These are phyloP conservation scores for Psilocybe cubensis DNA, from an alignment of 768 basidiomycete species.

Conservation along the genomic window DNA sequence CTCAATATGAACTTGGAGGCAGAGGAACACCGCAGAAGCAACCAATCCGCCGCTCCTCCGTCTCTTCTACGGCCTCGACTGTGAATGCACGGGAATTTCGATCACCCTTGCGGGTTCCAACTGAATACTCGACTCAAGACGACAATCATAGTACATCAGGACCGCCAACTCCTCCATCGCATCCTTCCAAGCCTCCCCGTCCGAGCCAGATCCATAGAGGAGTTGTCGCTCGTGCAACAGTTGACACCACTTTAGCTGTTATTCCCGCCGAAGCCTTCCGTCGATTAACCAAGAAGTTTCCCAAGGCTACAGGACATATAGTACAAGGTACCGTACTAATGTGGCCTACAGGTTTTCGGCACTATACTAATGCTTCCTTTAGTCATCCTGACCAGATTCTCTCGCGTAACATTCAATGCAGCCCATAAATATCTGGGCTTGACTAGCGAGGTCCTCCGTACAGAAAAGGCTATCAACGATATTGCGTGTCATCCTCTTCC, in stretches of 20 bases:
- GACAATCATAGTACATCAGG: slow-evolving; percentile 27
- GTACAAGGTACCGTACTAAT: slow-evolving; percentile 71
- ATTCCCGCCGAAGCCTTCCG: slow-evolving; percentile 98
- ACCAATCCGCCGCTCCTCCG: slow-evolving; percentile 51
- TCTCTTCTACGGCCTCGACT: slow-evolving; percentile 73
- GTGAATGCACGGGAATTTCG: slow-evolving; percentile 50
- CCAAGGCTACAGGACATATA: slow-evolving; percentile 95
- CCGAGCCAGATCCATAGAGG: slow-evolving; percentile 58
- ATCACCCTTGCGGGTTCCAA: slow-evolving; percentile 26
- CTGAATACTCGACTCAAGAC: slow-evolving; percentile 30
- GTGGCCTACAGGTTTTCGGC: no score
- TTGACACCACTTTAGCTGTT: slow-evolving; percentile 96
- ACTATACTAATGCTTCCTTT: neutral
- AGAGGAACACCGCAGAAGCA: slow-evolving; percentile 22
- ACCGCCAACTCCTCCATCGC: slow-evolving; percentile 23
- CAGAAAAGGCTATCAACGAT: slow-evolving; percentile 97
- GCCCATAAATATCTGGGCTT: slow-evolving; percentile 96
- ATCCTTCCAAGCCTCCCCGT: slow-evolving; percentile 6
- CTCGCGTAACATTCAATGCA: slow-evolving; percentile 96
- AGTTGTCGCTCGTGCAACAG: slow-evolving; percentile 89
- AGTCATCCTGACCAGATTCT: slow-evolving; percentile 96
- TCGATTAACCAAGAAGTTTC: slow-evolving; percentile 92
- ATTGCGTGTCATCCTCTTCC: slow-evolving; percentile 96
- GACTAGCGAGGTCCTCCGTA: slow-evolving; percentile 92
- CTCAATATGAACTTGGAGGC: slow-evolving; percentile 53